These are phyloP conservation scores for Lentinus brumalis DNA, from an alignment of 768 basidiomycete genomes.

Conservation along the genomic window DNA sequence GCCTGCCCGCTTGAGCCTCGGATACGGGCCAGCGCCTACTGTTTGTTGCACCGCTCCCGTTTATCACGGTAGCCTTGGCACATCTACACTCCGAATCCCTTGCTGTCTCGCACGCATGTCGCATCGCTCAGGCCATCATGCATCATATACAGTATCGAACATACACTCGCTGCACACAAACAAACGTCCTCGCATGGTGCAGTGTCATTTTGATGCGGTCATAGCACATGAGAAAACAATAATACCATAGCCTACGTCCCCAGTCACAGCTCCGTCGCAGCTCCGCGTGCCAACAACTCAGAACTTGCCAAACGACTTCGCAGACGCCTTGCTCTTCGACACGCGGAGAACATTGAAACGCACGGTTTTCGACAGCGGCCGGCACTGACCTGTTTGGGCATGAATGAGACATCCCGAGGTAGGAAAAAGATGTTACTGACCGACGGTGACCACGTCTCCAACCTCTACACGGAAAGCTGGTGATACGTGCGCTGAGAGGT, in stretches of 20 bases:
- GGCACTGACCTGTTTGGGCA: conserved; percentile 80
- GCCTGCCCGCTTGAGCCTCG: conserved; percentile 1
- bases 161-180: conserved; percentile 14
- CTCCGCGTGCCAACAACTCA: conserved; percentile 35
- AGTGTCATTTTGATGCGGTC: conserved; percentile 34
- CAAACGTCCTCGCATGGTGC: conserved; percentile 21
- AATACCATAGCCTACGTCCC: conserved; percentile 30
- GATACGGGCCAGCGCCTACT: conserved; percentile 17
- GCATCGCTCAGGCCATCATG: not conserved
- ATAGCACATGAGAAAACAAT: conserved; percentile 34
- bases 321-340: conserved; percentile 86
- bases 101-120: not conserved
- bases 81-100: not conserved
- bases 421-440: conserved; percentile 48
- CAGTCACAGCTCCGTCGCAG: conserved; percentile 12
- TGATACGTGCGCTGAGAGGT: conserved; percentile 94
- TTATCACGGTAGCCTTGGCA: conserved; percentile 1
- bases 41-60: conserved; percentile 20
- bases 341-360: conserved; percentile 99
- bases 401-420: conserved; percentile 4
- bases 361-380: conserved; percentile 97
- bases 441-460: conserved; percentile 94
- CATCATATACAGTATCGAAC: conserved; percentile 11
- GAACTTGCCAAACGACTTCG: conserved; percentile 96
- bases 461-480: conserved; percentile 98